Evolutionary conservation across 148 eudicot genomes (phyloP).

Genomic region (Salicornia ramosissima): DNA sequence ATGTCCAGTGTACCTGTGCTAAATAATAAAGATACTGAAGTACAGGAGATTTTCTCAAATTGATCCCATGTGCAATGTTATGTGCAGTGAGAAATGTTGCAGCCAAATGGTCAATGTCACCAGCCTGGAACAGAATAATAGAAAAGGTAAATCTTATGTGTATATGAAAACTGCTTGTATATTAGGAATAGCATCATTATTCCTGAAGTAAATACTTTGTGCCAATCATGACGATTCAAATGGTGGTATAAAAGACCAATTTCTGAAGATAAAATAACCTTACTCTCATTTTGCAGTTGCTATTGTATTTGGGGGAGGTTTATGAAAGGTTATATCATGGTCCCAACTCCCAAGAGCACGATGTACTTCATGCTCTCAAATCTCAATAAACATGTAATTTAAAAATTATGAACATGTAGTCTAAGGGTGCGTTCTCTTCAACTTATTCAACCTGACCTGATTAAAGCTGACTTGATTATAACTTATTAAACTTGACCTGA

Average conservation of each 20-base stretch:
- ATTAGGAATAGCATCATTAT: neutral
- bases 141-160: neutral
- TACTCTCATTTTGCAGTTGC: neutral
- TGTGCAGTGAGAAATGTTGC: constrained; percentile 84
- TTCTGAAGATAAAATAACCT: no score
- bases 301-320: neutral
- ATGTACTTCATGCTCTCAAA: no score
- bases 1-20: constrained; percentile 55
- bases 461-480: no score
- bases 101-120: constrained; percentile 97
- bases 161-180: neutral
- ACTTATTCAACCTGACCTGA: no score
- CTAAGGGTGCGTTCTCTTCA: no score
- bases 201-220: neutral
- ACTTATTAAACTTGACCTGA: no score
- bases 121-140: constrained; percentile 56
- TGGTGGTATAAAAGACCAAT: no score
- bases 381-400: no score
- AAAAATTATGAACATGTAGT: no score
- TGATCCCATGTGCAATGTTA: constrained; percentile 97
- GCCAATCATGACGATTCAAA: neutral
- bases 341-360: no score
- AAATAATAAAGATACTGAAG: constrained; percentile 94
- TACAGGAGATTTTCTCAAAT: constrained; percentile 94
- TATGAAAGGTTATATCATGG: no score